Conservation (phyloP, 1,284 basidiomycete species). For the Golubevia sp. region DNA sequence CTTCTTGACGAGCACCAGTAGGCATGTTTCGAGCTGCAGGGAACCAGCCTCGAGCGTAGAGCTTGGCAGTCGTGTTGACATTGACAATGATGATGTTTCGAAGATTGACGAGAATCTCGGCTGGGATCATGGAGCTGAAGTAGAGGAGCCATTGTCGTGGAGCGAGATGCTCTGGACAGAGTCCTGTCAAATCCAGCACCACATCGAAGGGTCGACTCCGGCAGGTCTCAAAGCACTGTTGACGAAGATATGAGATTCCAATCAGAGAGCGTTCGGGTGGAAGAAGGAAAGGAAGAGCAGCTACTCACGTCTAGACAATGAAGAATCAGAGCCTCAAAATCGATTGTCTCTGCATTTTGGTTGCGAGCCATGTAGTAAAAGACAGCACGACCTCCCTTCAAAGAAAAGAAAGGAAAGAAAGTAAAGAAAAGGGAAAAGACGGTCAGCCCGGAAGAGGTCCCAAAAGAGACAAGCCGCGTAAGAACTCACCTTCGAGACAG, state of each 20-base stretch:
- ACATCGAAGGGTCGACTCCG: conserved; percentile 33
- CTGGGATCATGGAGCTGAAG: conserved; percentile 36
- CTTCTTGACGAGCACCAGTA: conserved; percentile 1
- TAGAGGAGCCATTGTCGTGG: conserved; percentile 47
- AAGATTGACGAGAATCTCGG: conserved; percentile 30
- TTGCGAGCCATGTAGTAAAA: conserved; percentile 38
- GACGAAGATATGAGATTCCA: conserved; percentile 4
- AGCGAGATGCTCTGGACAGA: conserved; percentile 25
- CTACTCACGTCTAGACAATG: conserved; percentile 27
- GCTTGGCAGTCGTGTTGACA: conserved; percentile 32
- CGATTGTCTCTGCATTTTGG: conserved; percentile 41
- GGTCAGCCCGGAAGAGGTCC: too few relatives aligned
- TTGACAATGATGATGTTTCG: conserved; percentile 40
- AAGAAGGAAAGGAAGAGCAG: neutral
- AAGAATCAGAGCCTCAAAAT: conserved; percentile 50
- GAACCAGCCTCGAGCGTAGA: conserved; percentile 19
- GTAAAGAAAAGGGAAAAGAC: neutral
- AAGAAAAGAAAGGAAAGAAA: neutral
- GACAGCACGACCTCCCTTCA: conserved; percentile 28
- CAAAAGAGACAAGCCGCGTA: too few relatives aligned
- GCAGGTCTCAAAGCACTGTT: conserved; percentile 19
- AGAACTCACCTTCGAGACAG: conserved; percentile 18
- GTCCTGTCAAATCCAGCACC: conserved; percentile 39
- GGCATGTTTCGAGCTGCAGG: neutral
- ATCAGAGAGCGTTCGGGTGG: too few relatives aligned